A percentile compares a stretch with the other conserved stretches of the same genome.
These are phyloP conservation scores for Neofusicoccum laricinum DNA, from an alignment of 2,329 filamentous ascomycete species.

Conservation along the genomic window DNA sequence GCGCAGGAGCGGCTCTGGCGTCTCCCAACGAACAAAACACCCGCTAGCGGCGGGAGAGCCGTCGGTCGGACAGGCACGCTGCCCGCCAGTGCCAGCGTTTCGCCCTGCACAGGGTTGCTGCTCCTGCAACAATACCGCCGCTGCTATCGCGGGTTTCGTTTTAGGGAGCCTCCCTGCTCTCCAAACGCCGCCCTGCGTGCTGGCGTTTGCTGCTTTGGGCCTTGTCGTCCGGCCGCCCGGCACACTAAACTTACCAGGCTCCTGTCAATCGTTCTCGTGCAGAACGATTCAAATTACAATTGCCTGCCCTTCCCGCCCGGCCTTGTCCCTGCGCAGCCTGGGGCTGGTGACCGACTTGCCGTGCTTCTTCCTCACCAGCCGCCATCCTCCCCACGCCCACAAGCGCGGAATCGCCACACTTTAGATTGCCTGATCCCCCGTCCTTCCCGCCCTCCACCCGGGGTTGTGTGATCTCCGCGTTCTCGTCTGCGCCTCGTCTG, in stretches of 20 bases:
- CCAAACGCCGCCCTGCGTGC: no score
- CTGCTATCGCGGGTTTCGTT: neutral
- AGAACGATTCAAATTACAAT: neutral
- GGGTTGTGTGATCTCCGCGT: neutral
- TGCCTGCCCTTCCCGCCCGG: no score
- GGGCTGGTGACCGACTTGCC: no score
- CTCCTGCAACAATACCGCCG: neutral
- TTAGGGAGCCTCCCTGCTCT: neutral
- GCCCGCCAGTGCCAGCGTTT: constrained; percentile 4
- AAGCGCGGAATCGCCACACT: neutral
- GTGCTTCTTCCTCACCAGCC: no score
- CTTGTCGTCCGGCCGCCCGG: neutral
- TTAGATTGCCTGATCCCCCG: neutral
- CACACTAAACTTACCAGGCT: neutral
- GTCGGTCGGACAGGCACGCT: no score
- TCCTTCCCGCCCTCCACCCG: neutral
- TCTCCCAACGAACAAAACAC: neutral
- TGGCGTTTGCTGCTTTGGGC: neutral
- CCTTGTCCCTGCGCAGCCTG: no score
- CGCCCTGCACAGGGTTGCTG: neutral
- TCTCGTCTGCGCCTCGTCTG: neutral
- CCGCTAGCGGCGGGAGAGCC: constrained; percentile 12
- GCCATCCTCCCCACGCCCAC: no score
- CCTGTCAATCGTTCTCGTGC: neutral
- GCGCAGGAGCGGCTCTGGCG: neutral